Conservation (phyloP, 1,139 yeast genomes). For the Hansenula anomala region DNA sequence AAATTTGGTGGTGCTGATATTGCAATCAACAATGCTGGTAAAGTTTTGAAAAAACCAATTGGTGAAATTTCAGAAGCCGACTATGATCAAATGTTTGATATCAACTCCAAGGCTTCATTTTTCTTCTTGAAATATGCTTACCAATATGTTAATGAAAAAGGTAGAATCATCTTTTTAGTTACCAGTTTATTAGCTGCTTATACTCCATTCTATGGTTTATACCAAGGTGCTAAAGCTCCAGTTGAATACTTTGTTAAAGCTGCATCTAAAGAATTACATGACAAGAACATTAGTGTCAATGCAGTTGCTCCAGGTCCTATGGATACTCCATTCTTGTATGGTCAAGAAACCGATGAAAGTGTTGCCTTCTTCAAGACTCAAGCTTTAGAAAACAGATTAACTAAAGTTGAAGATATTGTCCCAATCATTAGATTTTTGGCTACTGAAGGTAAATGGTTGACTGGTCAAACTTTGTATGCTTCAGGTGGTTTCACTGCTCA, state of each 20-base stretch:
- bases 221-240: slow-evolving; percentile 61
- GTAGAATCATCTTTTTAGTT: slow-evolving; percentile 52
- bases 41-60: slow-evolving; percentile 58
- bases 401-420: slow-evolving; percentile 56
- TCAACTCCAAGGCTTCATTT: slow-evolving; percentile 58
- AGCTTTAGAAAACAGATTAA: slow-evolving; percentile 44
- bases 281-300: slow-evolving; percentile 47
- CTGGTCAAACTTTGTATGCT: slow-evolving; percentile 64
- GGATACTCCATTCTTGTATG: slow-evolving; percentile 67
- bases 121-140: slow-evolving; percentile 58
- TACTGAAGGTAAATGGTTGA: slow-evolving; percentile 65
- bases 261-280: slow-evolving; percentile 51
- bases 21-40: slow-evolving; percentile 65
- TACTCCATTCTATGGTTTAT: slow-evolving; percentile 50
- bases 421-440: slow-evolving; percentile 58
- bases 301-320: slow-evolving; percentile 68
- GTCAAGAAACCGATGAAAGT: slow-evolving; percentile 50
- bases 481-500: slow-evolving; percentile 62
- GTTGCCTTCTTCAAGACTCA: slow-evolving; percentile 51
- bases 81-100: slow-evolving; percentile 46
- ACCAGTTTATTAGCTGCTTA: slow-evolving; percentile 66
- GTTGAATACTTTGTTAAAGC: slow-evolving; percentile 55
- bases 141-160: slow-evolving; percentile 43
- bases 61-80: slow-evolving; percentile 46
- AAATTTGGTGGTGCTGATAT: slow-evolving; percentile 48